Evolutionary conservation across 352 stramenopile species (phyloP), one percentile per base, ranked within the genome.

Genomic region (Phytophthora sansomeana): DNA sequence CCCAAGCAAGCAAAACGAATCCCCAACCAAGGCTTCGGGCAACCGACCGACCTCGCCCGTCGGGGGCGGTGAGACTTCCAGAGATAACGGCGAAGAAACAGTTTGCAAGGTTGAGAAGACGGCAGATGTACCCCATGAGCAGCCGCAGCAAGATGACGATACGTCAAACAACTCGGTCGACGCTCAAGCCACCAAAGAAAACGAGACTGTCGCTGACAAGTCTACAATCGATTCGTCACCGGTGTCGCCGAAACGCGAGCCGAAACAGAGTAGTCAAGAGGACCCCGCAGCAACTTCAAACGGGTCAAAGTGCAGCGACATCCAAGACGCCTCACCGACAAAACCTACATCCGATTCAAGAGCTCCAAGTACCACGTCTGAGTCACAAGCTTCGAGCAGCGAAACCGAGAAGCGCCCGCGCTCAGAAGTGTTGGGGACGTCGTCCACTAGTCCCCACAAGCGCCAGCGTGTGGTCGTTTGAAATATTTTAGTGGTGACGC

Each of bases 401-500:
- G 63, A 72, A 49, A 58, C 33, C 42, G 74, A 76, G 26, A 81
- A 81, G 47, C 70, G 67, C 24, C 39, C 74, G 53, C 74, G 42
- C n/a, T 53, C 74, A 0, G 70, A 79, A 6, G 55, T 66, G 30
- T 26, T 66, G 26, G 60, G 32, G 51, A 32, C 58, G 29, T 19
- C 75, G 35, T 71, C 67, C 11, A 66, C 69, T 58, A 80, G 75
- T 74, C 71, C 71, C 13, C 71, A 76, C 60, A 83, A 83, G 59
- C 75, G 75, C 46, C 75, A 80, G 41, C 75, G 75, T 51, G 43
- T 83, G 60, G 60, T 68, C 26, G 67, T 80, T 52, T 82, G 63
- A 79, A 63, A 52, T 58, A 63, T 44, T 57, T 67, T 72, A 63
- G 56, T 71, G 44, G 46, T 70, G 32, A 69, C 65, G 57, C 59